Percentiles rank a stretch among this genome's conserved stretches.
These are phyloP conservation scores for Talinum fruticosum DNA, from an alignment of 148 eudicot species.

Conservation along the genomic window DNA sequence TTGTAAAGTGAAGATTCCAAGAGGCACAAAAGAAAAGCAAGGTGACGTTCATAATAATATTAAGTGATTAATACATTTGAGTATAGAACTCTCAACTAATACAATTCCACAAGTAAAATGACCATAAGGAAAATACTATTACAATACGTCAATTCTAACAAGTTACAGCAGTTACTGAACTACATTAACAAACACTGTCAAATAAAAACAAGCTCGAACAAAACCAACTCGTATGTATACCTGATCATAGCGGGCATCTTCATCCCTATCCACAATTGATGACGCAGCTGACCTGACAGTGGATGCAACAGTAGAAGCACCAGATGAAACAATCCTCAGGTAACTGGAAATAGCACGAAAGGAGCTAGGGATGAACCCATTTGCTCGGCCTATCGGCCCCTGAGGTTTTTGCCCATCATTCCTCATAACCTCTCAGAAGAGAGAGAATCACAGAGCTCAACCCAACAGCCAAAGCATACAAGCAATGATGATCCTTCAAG, in stretches of 20 bases:
- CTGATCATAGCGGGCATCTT: slow-evolving; percentile 60
- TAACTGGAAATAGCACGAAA: slow-evolving; percentile 63
- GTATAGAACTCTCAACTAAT: no score
- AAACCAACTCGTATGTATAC: slow-evolving; percentile 25
- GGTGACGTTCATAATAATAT: not conserved
- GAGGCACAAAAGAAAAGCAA: not conserved
- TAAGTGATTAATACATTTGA: no score
- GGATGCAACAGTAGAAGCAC: slow-evolving; percentile 81
- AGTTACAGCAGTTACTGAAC: slow-evolving; percentile 11
- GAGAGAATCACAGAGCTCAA: slow-evolving; percentile 7
- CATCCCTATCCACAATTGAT: slow-evolving; percentile 65
- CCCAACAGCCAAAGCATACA: slow-evolving; percentile 12
- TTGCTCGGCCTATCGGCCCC: slow-evolving; percentile 24
- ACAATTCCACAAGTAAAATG: no score
- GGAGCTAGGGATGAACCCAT: slow-evolving; percentile 61
- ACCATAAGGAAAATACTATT: no score
- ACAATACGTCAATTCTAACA: slow-evolving; percentile 9
- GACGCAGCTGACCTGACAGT: slow-evolving; percentile 73
- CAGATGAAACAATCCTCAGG: slow-evolving; percentile 69
- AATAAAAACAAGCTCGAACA: not conserved
- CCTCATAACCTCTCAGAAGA: slow-evolving; percentile 39
- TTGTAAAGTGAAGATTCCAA: not conserved
- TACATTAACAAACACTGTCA: not conserved
- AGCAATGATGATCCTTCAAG: slow-evolving; percentile 9
- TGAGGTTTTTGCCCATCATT: slow-evolving; percentile 61